phyloP scores from a whole-genome alignment of 192 early-diverging fungal species.

The Pecoramyces ruminantium region DNA sequence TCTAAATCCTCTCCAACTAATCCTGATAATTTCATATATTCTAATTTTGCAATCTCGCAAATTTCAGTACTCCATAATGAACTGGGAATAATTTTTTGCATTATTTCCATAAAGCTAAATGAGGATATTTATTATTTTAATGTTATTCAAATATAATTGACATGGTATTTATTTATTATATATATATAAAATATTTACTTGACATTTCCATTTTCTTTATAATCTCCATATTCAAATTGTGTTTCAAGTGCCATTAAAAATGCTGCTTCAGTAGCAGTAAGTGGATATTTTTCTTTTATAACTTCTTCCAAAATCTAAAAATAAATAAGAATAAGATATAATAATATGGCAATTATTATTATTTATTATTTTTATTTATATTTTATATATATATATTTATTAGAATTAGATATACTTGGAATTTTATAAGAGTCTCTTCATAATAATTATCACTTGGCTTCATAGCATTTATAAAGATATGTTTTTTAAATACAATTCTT shows the following conservation, averaged over 20 bases:
- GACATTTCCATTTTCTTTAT: neutral
- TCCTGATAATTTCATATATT: neutral
- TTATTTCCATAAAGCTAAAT: neutral
- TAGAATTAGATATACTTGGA: neutral
- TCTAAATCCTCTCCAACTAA: neutral
- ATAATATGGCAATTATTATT: too few relatives aligned
- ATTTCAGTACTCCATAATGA: neutral
- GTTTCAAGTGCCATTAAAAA: neutral
- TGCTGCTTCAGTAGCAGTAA: neutral
- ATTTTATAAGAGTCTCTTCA: neutral
- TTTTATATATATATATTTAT: neutral
- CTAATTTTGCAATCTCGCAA: neutral
- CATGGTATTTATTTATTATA: too few relatives aligned
- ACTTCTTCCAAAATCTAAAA: neutral
- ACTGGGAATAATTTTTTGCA: neutral
- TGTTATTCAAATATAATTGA: too few relatives aligned
- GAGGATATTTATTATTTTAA: too few relatives aligned
- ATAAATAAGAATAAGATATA: too few relatives aligned
- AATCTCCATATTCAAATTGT: neutral
- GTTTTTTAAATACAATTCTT: neutral
- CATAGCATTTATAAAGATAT: neutral
- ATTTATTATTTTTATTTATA: too few relatives aligned
- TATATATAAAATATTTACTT: neutral
- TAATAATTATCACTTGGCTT: neutral
- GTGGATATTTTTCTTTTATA: neutral